Conservation (phyloP, 148 eudicot species). For the Heliamphora exappendiculata region DNA sequence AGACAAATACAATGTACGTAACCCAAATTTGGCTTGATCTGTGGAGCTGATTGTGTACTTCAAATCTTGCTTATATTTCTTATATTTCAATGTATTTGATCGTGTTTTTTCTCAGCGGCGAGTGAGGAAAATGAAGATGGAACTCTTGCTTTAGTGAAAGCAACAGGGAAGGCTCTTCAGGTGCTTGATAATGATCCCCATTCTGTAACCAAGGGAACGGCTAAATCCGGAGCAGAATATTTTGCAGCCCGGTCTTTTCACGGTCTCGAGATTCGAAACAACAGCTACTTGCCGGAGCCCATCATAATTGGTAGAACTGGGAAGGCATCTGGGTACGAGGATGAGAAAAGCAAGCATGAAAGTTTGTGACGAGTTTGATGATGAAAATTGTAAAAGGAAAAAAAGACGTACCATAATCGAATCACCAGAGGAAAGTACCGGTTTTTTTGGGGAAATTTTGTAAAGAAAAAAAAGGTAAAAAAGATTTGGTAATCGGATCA, state of each 20-base stretch:
- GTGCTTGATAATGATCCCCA: constrained; percentile 32
- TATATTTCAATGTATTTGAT: background rate
- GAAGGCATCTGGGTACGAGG: constrained; percentile 72
- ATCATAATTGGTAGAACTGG: constrained; percentile 74
- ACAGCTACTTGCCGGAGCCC: constrained; percentile 44
- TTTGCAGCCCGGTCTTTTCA: constrained; percentile 64
- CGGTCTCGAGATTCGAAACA: constrained; percentile 54
- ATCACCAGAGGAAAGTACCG: too few relatives aligned
- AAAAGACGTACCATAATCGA: background rate
- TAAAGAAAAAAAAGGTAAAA: background rate
- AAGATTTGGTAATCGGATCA: background rate
- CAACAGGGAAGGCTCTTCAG: constrained; percentile 60
- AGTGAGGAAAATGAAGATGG: constrained; percentile 36
- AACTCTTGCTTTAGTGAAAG: constrained; percentile 44
- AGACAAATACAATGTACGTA: too few relatives aligned
- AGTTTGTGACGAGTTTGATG: background rate
- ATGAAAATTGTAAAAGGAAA: background rate
- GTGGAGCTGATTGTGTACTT: background rate
- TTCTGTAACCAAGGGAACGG: constrained; percentile 34
- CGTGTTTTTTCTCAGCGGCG: constrained; percentile 26
- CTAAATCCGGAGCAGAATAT: constrained; percentile 73
- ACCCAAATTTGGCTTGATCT: too few relatives aligned
- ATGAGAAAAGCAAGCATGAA: constrained; percentile 34
- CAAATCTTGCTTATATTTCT: background rate
- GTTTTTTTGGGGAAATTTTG: too few relatives aligned